Evolutionary conservation across 495 filamentous ascomycete genomes (phyloP), one percentile per base, ranked within the genome.

Genomic region (Rostrohypoxylon terebratum): DNA sequence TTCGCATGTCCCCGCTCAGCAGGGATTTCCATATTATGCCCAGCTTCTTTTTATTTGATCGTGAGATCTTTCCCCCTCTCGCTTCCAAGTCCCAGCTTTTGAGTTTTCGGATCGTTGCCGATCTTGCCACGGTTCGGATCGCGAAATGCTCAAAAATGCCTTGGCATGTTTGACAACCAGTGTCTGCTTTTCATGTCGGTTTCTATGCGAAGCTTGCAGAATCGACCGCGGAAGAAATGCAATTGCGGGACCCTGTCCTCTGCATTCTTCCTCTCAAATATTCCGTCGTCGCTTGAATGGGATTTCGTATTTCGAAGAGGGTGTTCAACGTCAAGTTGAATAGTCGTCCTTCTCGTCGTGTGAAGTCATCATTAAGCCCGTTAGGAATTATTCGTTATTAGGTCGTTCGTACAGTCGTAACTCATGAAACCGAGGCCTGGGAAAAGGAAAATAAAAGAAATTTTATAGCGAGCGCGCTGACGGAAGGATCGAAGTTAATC

Each of bases 351-450:
- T 71, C 55, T 70, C 74, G 71, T 74, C 62, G 63, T 67, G 11
- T 16, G 66, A 77, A 77, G 73, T 75, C 71, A 72, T 77, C 73
- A 75, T 77, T 74, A 77, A 76, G 74, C 69, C 69, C 73, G 75
- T 69, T 4, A 65, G 34, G 61, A 61, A 61, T 77, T 78, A 78
- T 82, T 74, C 73, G 73, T 80, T 73, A 77, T 83, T 77, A 81
- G 75, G 81, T 77, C 82, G 79, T 81, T 65, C 75, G 75, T 73
- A 78, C 77, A 83, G 80, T 83, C 83, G 74, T 83, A 71, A 84
- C 77, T 80, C 81, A 80, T 72, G 77, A 78, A 79, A 75, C 69
- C 76, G 78, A 73, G 75, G 73, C 72, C 53, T 59, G 65, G 70
- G 53, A 61, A 64, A 64, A 66, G 31, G 47, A 69, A 69, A 57